Base-by-base conservation (phyloP, 2,329 filamentous ascomycete genomes). In the Trichoderma sp. region DNA sequence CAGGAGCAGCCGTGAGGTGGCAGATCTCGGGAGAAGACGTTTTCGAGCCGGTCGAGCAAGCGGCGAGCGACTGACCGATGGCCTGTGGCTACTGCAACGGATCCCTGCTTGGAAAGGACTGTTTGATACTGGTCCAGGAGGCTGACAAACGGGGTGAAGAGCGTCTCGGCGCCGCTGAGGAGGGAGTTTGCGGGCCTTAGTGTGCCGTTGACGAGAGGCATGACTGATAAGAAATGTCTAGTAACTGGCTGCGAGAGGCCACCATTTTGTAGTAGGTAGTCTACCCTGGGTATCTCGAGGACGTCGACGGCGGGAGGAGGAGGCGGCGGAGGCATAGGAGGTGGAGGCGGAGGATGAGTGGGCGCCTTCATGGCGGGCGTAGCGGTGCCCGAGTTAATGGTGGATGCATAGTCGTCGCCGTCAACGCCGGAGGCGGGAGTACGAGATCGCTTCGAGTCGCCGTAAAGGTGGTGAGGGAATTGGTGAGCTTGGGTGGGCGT, bases 41-140 rank as follows among this genome's bases (percentile, higher is more conserved):
- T 93, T 79, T 98, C 95, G 4, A 99, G 85, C 47, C 96, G 90
- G 81, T 99, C 95, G 6, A 98, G 87, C 28, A 98, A 83, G 66
- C 95, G 89, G 6, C 96, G 90, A 4, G 96, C 96, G n/a, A 98
- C 93, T 0, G 95, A 98, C 68, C 93, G 90, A 80, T 98, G 97
- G 6, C 96, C 96, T 0, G 95, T 98, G 17, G 96, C 96, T 2
- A 98, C 96, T 3, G 96, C 96, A 6, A 99, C 84, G 0, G 95
- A 98, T 4, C 96, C 96, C 76, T 92, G 93, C 74, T 92, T 94
- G 55, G 87, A 85, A 74, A 98, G 86, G 4, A 99, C 95, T 3
- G 88, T 87, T 74, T 92, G 88, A 79, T 97, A 98, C 77, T 97
- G 92, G 75, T 97, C 92, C 26, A 99, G 86, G 2, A 98, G 86